Percentiles rank a stretch among this genome's conserved stretches.
phyloP scores from a whole-genome alignment of 1,139 yeast genomes.

The Torulaspora pretoriensis region DNA sequence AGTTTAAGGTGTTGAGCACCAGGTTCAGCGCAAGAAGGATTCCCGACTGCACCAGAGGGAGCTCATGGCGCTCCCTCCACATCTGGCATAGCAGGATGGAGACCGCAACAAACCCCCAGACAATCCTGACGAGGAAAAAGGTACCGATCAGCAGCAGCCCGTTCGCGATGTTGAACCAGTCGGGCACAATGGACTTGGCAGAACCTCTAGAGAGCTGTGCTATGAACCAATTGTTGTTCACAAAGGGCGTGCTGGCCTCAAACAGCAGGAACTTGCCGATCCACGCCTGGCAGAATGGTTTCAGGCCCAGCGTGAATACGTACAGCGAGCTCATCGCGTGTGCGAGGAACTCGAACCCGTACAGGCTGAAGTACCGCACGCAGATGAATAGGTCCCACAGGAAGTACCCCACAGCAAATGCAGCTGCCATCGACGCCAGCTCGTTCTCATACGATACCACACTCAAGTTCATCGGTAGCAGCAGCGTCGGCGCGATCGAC shows the following conservation, averaged over 20 bases:
- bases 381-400: conserved; percentile 84
- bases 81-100: conserved; percentile 35
- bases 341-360: conserved; percentile 76
- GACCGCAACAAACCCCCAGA: conserved; percentile 85
- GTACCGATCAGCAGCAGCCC: conserved; percentile 66
- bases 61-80: conserved; percentile 38
- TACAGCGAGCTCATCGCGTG: conserved; percentile 57
- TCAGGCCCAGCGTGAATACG: conserved; percentile 58
- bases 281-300: conserved; percentile 79
- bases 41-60: conserved; percentile 44
- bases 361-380: conserved; percentile 51
- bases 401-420: conserved; percentile 80
- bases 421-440: conserved; percentile 65
- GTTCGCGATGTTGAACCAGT: conserved; percentile 55
- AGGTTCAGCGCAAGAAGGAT: conserved; percentile 57
- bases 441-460: conserved; percentile 53
- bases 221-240: conserved; percentile 89
- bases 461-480: conserved; percentile 24
- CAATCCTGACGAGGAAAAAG: conserved; percentile 73
- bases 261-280: conserved; percentile 78
- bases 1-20: conserved; percentile 62
- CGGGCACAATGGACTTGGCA: conserved; percentile 44
- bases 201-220: conserved; percentile 58
- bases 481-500: conserved; percentile 27
- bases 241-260: conserved; percentile 92